A percentile compares a stretch with the other conserved stretches of the same genome.
Conservation (phyloP, 78 protist species). For the Salpingoeca rosetta region DNA sequence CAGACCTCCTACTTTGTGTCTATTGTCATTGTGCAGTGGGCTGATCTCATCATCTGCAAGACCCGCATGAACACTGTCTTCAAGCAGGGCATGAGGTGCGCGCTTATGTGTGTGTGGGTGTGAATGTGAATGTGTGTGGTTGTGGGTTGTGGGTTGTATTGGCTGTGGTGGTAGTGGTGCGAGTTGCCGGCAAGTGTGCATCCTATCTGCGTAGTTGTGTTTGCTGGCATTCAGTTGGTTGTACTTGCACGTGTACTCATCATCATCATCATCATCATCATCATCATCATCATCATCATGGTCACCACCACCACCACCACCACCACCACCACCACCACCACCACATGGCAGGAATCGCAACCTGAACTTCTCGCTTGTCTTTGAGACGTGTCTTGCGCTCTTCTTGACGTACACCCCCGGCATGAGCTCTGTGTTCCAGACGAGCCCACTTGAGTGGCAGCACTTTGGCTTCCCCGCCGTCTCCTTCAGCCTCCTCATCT, state of each 20-base stretch:
- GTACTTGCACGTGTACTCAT: no score
- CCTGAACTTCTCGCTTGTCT: constrained; percentile 56
- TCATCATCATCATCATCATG: no score
- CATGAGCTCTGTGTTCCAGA: constrained; percentile 34
- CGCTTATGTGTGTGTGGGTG: background rate
- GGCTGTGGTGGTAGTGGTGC: no score
- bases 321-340: no score
- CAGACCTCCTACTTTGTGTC: constrained; percentile 72
- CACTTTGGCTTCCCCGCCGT: constrained; percentile 69
- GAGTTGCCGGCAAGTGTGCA: no score
- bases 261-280: no score
- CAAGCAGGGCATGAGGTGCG: constrained; percentile 42
- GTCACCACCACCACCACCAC: no score
- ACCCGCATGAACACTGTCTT: constrained; percentile 69
- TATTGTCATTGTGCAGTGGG: constrained; percentile 64
- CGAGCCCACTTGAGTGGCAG: constrained; percentile 16
- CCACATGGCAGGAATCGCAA: constrained; percentile 45
- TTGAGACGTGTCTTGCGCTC: constrained; percentile 50
- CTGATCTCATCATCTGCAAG: constrained; percentile 70
- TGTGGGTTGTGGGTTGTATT: no score
- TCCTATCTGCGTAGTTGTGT: no score
- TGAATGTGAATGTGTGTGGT: background rate
- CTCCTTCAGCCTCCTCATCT: constrained; percentile 67
- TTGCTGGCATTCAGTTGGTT: no score
- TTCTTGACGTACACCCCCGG: constrained; percentile 58